Evolutionary conservation across 2,329 filamentous ascomycete genomes (phyloP), one percentile per base, ranked within the genome.

Genomic region (Emergomyces africanus): DNA sequence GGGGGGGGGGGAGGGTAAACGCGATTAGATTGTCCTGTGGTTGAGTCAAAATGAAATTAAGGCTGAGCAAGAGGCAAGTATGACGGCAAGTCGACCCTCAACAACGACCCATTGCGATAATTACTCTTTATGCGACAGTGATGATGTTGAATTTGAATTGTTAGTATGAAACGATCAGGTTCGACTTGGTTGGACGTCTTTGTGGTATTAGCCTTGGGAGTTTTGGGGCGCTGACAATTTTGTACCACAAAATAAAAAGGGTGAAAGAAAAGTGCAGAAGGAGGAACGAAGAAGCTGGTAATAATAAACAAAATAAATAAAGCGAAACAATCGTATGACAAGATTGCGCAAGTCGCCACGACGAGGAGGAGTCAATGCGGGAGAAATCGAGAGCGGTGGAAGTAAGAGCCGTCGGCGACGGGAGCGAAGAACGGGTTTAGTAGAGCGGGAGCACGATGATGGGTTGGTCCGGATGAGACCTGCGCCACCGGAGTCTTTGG

Each of bases 41-140:
- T 28, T 28, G 12, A 28, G 18, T 48, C 14, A 5, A 18, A 46
- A 20, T 3, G 39, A 9, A 33, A 28, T 42, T 57, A 33, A 28
- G 30, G 15, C 8, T n/a, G 10, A 46, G 20, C 23, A 28, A 28
- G 6, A 23, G 54, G 37, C 12, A 44, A 30, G 0, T 10, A 48
- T 20, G 37, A 46, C 20, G 23, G 12, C 54, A 2, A 23, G 14
- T 10, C 6, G 18, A 33, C 23, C 39, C 23, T 56, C 37, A 56
- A 10, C 37, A 56, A 35, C 6, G 20, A 42, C 23, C 12, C 39
- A 56, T 56, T 33, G 51, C 44, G 51, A 49, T 62, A 61, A 48
- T 59, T 42, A 10, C 25, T 15, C 12, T 54, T 30, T 20, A 59
- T 42, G 25, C 23, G 53, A 30, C 3, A 41, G 48, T 30, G 57